Evolutionary conservation across 2,329 filamentous ascomycete species (phyloP), one percentile per base, ranked within the genome.

Genomic region (Ophiostoma populinum): DNA sequence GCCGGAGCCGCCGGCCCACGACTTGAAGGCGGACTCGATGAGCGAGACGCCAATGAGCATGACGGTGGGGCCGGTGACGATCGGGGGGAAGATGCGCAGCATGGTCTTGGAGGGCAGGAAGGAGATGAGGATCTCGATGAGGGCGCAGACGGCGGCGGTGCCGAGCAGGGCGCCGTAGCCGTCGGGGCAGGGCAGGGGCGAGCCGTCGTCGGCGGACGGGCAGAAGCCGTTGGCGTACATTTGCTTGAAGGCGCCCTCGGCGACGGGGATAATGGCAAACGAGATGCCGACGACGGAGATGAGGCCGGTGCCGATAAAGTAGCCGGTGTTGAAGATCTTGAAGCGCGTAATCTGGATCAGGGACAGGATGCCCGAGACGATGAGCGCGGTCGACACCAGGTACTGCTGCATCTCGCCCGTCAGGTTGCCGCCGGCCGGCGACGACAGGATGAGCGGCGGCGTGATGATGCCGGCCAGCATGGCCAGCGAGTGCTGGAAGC

Each of bases 211-310:
- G 37, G 64, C 69, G 0, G 57, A 58, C 2, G 68, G 67, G 42
- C 73, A 79, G 49, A 66, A 78, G 5, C 80, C 80, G 38, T 75
- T 79, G 32, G 58, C 59, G 51, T 87, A 87, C 78, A 86, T 87
- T 49, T 87, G 79, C 2, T 61, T 51, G 27, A 90, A 68, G 4
- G 74, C 78, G 31, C 80, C 77, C 21, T 66, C 67, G 1, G 80
- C 78, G 18, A 85, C 71, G 4, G 77, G 70, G 41, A 86, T 81
- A 40, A 80, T 75, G 30, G 77, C 65, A 50, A 87, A 87, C 0
- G 79, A 81, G 12, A 82, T 77, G 12, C 78, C 80, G 4, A 83
- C 78, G 4, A 85, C 82, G 0, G 77, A 82, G 39, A 90, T 74
- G 17, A 45, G 57, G 3, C 82, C 82, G 0, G 82, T 90, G 9